Evolutionary conservation across 1,284 basidiomycete species (phyloP).

Genomic region (Pseudozyma sp.): DNA sequence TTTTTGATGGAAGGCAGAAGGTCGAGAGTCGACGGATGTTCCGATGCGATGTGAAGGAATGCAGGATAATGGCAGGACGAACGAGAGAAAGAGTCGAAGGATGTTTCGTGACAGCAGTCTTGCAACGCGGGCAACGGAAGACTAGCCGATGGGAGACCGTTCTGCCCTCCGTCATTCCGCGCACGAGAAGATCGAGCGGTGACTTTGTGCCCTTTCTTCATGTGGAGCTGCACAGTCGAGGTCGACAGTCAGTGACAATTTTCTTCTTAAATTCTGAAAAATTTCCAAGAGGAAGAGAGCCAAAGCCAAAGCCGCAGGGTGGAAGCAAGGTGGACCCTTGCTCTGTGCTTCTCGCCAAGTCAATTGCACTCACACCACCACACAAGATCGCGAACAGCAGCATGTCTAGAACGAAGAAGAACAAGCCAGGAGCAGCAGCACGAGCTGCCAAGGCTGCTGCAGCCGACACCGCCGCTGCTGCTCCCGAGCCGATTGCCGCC

Average conservation of each 20-base stretch:
- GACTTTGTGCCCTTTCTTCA: constrained; percentile 1
- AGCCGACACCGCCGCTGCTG: not conserved
- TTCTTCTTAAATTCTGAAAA: constrained; percentile 42
- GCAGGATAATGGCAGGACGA: not conserved
- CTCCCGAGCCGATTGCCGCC: not conserved
- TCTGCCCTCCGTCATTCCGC: not conserved
- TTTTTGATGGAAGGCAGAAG: no score
- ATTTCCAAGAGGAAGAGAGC: not conserved
- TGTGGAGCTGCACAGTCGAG: constrained; percentile 20
- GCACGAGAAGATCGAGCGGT: constrained; percentile 16
- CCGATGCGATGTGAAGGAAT: constrained; percentile 1
- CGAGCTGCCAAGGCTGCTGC: constrained; percentile 11
- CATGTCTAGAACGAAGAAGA: constrained; percentile 42
- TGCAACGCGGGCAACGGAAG: not conserved
- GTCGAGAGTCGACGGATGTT: not conserved
- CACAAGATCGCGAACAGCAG: not conserved
- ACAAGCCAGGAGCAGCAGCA: constrained; percentile 19
- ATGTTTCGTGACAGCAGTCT: not conserved
- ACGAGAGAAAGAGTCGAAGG: no score
- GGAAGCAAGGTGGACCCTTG: constrained; percentile 8
- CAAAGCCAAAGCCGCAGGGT: not conserved
- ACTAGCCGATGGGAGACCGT: constrained; percentile 4
- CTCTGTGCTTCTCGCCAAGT: not conserved
- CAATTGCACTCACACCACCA: not conserved
- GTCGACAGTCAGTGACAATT: not conserved